Conservation (phyloP, 169 alveolate genomes). For the Perkinsus marinus region DNA sequence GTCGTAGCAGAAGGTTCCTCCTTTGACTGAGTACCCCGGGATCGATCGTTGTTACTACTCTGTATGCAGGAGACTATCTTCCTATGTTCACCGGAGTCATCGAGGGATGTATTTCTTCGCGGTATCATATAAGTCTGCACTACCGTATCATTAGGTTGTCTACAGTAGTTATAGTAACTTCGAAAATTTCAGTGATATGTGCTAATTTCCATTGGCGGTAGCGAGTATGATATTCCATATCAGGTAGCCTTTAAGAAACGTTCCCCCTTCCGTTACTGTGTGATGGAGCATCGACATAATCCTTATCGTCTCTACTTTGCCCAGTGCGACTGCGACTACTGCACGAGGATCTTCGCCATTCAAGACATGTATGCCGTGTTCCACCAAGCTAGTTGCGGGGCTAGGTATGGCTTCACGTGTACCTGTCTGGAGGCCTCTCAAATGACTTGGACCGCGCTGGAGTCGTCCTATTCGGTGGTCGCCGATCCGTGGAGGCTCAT, state of each 20-base stretch:
- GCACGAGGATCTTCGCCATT: background rate
- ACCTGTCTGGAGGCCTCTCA: background rate
- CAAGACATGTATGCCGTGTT: background rate
- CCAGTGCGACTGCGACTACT: slow-evolving; percentile 6
- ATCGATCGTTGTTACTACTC: too few relatives aligned
- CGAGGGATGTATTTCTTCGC: too few relatives aligned
- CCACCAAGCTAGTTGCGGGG: slow-evolving; percentile 1
- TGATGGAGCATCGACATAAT: background rate
- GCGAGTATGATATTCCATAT: background rate
- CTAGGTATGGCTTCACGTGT: background rate
- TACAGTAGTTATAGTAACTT: too few relatives aligned
- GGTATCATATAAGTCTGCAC: too few relatives aligned
- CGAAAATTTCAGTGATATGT: too few relatives aligned
- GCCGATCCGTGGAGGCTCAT: background rate
- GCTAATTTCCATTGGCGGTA: background rate
- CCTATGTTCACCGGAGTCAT: too few relatives aligned
- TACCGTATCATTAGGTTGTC: too few relatives aligned
- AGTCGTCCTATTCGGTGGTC: background rate
- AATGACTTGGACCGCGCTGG: background rate
- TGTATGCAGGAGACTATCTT: too few relatives aligned
- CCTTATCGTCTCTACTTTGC: background rate
- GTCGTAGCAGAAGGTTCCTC: background rate
- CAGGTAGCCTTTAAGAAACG: background rate
- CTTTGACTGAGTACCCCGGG: too few relatives aligned
- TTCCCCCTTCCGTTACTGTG: background rate